These are phyloP conservation scores for Cryphonectria parasitica DNA, from an alignment of 2,329 filamentous ascomycete species.

Conservation along the genomic window DNA sequence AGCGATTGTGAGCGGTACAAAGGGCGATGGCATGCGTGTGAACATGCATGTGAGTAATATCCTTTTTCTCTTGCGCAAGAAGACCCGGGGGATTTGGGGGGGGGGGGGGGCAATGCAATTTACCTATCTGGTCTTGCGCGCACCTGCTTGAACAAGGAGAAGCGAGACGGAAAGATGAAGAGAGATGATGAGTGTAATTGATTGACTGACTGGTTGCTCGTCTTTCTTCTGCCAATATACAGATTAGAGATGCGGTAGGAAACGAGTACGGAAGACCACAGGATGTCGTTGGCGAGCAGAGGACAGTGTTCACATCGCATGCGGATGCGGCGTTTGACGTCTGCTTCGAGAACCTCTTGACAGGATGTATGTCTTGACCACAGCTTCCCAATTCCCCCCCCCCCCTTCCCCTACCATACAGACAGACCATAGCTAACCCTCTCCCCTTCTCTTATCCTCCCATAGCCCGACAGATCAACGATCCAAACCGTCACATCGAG, in stretches of 20 bases:
- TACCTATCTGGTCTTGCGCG: no score
- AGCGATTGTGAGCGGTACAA: constrained; percentile 80
- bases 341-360: constrained; percentile 87
- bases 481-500: constrained; percentile 74
- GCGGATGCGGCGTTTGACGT: constrained; percentile 93
- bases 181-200: constrained; percentile 8
- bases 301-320: constrained; percentile 92
- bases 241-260: constrained; percentile 94
- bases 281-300: constrained; percentile 88
- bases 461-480: constrained; percentile 41
- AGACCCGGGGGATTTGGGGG: background rate
- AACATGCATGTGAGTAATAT: constrained; percentile 80
- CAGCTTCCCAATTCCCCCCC: background rate
- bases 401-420: background rate
- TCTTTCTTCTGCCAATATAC: constrained; percentile 22
- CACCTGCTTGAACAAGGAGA: no score
- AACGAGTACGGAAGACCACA: constrained; percentile 94
- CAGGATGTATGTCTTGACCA: constrained; percentile 61
- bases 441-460: background rate
- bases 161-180: background rate
- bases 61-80: background rate
- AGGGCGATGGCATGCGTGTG: constrained; percentile 88
- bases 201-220: background rate
- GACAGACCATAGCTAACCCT: constrained; percentile 17
- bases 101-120: background rate